Percentiles rank a stretch among this genome's conserved stretches.
These are phyloP conservation scores for Claviceps maximensis DNA, from an alignment of 2,329 filamentous ascomycete genomes.

Conservation along the genomic window DNA sequence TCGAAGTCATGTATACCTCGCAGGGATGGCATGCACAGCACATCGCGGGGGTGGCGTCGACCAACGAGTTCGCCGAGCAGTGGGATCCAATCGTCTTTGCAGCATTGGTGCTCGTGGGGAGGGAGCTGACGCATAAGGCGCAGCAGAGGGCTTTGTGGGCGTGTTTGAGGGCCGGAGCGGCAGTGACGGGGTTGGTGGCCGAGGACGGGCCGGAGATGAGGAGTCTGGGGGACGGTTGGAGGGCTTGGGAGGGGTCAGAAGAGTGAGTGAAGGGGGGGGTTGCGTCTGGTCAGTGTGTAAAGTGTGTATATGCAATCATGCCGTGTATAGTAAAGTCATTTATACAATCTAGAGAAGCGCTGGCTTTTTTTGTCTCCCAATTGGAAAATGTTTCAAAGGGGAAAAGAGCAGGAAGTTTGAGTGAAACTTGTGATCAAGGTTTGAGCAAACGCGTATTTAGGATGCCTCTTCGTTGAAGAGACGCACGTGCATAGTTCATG, in stretches of 20 bases:
- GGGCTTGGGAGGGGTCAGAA: background rate
- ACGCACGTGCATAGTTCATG: too few species aligned
- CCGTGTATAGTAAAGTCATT: too few species aligned
- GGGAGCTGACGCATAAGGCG: slow-evolving; percentile 13
- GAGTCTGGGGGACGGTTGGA: slow-evolving; percentile 6
- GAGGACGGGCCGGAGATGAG: slow-evolving; percentile 5
- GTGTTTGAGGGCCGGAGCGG: slow-evolving; percentile 5
- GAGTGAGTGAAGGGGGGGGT: too few species aligned
- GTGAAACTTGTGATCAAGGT: too few species aligned
- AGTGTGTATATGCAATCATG: too few species aligned
- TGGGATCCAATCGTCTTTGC: slow-evolving; percentile 20
- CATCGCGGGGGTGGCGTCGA: slow-evolving; percentile 15
- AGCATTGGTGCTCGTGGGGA: slow-evolving; percentile 14
- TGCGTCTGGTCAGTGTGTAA: too few species aligned
- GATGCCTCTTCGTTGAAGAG: too few species aligned
- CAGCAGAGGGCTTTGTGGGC: slow-evolving; percentile 13
- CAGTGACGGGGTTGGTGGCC: slow-evolving; percentile 8
- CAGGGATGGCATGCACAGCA: slow-evolving; percentile 18
- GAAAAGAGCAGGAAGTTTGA: too few species aligned
- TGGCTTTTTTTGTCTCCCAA: too few species aligned
- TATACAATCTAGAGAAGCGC: too few species aligned
- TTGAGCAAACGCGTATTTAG: too few species aligned
- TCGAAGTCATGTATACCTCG: slow-evolving; percentile 5
- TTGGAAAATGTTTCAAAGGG: too few species aligned
- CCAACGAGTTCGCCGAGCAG: slow-evolving; percentile 18